Evolutionary conservation across 192 early-diverging fungal species (phyloP), one percentile per base, ranked within the genome.

Genomic region (Podila minutissima): DNA sequence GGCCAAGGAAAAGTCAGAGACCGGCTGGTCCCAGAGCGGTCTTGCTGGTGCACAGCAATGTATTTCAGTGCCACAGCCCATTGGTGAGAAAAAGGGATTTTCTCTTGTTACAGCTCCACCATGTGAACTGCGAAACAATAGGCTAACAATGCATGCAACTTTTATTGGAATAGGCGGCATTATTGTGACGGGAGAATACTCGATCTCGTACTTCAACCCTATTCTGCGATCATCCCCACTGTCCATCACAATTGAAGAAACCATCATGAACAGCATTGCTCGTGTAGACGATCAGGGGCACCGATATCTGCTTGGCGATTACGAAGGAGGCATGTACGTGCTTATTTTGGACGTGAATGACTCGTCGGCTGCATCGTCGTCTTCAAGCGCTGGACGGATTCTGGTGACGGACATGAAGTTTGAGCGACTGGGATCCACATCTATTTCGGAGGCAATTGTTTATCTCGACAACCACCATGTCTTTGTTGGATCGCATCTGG

Each of bases 401-500:
- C 33, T 71, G 50, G 76, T 85, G 12, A 38, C 38, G 19, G 83
- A 83, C 10, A 29, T 88, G 22, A 76, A 85, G 51, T 48, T 88
- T 28, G 82, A 90, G 70, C 73, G 82, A 0, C 71, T 89, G 17
- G 88, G 85, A 32, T 53, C 84, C 53, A 85, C 79, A 4, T 83
- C 91, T 5, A 83, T 85, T n/a, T 84, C 89, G 12, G 83, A 91
- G 3, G 84, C 88, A 3, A 79, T 99, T 32, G 77, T 90, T 13
- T 93, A 93, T 58, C 74, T 98, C 22, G 88, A 85, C 51, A 83
- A 88, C 22, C 91, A 91, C 32, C 87, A 86, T 66, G 84, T 93
- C 9, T 99, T 89, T 75, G 71, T 98, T 66, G 97, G 98, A 5
- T 97, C 96, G 6, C 88, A 93, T 68, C 90, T 86, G 57, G 95